These are phyloP conservation scores for Neonectria ditissima DNA, from an alignment of 2,329 filamentous ascomycete genomes.

Conservation along the genomic window DNA sequence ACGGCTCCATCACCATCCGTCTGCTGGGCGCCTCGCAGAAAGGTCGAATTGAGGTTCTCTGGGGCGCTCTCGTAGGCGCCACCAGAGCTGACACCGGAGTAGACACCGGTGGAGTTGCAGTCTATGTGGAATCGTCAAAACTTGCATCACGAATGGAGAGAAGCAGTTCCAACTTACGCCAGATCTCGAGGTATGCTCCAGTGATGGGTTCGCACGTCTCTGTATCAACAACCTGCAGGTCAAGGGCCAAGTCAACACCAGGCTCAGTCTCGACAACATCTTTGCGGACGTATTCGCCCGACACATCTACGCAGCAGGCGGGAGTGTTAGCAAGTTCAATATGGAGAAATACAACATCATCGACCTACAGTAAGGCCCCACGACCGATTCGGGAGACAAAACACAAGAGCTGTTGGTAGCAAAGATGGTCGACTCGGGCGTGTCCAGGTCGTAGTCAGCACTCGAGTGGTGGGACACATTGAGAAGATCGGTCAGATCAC, in stretches of 20 bases:
- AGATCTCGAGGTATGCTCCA: conserved; percentile 18
- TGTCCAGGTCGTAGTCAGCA: conserved; percentile 8
- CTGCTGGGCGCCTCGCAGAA: conserved; percentile 54
- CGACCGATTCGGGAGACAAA: conserved; percentile 15
- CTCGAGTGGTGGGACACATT: conserved; percentile 9
- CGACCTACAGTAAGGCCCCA: conserved; percentile 15
- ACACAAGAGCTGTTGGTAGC: conserved; percentile 19
- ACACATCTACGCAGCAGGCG: conserved; percentile 1
- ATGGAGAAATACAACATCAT: not conserved
- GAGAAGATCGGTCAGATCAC: conserved; percentile 14
- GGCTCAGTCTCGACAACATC: conserved; percentile 10
- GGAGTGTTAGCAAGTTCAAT: not conserved
- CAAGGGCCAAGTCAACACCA: conserved; percentile 11
- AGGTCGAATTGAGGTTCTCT: conserved; percentile 47
- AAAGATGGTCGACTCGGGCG: conserved; percentile 15
- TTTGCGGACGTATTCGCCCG: conserved; percentile 18
- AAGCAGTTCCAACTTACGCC: conserved; percentile 10
- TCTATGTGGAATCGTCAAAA: conserved; percentile 1
- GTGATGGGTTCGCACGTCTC: conserved; percentile 14
- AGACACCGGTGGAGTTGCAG: conserved; percentile 22
- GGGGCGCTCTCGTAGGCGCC: conserved; percentile 15
- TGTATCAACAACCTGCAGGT: conserved; percentile 17
- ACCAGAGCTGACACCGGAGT: conserved; percentile 18
- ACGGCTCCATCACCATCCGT: conserved; percentile 55
- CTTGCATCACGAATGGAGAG: too few species aligned